These are phyloP conservation scores for Fusarium coicis DNA, from an alignment of 2,329 filamentous ascomycete genomes.

Conservation along the genomic window DNA sequence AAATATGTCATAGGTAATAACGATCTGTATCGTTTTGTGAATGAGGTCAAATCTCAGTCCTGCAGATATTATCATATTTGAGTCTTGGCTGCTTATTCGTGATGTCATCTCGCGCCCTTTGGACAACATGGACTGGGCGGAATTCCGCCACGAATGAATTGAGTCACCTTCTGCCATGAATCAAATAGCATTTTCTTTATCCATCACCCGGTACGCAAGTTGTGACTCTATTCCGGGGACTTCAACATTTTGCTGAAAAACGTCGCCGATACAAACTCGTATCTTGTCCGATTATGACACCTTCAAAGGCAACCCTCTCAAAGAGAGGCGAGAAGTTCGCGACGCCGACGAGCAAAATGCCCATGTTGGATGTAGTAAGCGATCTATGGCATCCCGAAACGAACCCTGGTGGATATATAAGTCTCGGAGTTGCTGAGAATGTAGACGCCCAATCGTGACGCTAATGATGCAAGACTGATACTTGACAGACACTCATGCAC, in stretches of 20 bases:
- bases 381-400: neutral
- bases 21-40: too few relatives aligned
- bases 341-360: neutral
- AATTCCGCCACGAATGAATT: accelerated
- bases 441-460: neutral
- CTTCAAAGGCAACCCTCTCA: neutral
- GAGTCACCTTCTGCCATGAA: neutral
- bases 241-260: neutral
- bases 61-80: neutral
- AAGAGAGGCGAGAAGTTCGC: neutral
- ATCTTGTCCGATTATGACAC: neutral
- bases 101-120: neutral
- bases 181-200: neutral
- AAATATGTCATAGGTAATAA: accelerated
- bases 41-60: accelerated
- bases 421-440: neutral
- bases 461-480: accelerated
- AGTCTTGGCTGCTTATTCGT: neutral
- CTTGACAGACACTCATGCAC: neutral
- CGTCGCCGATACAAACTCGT: too few relatives aligned
- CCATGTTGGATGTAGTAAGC: neutral
- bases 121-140: neutral
- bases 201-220: accelerated
- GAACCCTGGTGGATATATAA: neutral
- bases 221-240: neutral